Percentiles rank a stretch among this genome's conserved stretches.
Conservation (phyloP, 2,329 filamentous ascomycete species). For the Triangularia setosa region DNA sequence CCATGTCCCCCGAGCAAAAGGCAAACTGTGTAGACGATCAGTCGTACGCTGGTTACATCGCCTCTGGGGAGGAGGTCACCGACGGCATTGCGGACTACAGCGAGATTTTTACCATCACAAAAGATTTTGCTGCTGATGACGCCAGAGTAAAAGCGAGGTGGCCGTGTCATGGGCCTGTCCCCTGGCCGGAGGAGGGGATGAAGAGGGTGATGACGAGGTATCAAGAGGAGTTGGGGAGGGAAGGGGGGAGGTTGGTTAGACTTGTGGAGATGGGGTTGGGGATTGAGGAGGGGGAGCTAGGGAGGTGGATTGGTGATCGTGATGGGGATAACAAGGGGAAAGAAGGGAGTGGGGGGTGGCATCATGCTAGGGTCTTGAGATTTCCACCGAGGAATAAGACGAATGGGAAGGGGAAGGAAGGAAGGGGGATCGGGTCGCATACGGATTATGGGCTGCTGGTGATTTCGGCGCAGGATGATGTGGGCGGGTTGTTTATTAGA, state of each 20-base stretch:
- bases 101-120: constrained; percentile 51
- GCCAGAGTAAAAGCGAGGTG: constrained; percentile 38
- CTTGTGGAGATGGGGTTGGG: constrained; percentile 44
- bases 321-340: too few species aligned
- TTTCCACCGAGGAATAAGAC: constrained; percentile 35
- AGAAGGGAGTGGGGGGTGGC: constrained; percentile 37
- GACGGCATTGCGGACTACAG: constrained; percentile 48
- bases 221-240: constrained; percentile 38
- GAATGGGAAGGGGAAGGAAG: constrained; percentile 47
- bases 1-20: constrained; percentile 35
- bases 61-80: constrained; percentile 46
- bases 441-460: constrained; percentile 51
- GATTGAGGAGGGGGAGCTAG: constrained; percentile 38
- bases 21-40: constrained; percentile 40
- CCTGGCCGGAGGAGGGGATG: constrained; percentile 44
- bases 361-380: constrained; percentile 46
- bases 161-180: constrained; percentile 48
- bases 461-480: constrained; percentile 46
- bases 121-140: constrained; percentile 40
- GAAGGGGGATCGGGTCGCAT: constrained; percentile 49
- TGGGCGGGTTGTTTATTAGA: constrained; percentile 48
- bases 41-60: constrained; percentile 47
- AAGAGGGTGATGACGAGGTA: constrained; percentile 38
- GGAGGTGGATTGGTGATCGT: constrained; percentile 40
- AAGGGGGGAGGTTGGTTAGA: constrained; percentile 43